Evolutionary conservation across 208 protist species (phyloP).

Genomic region (Acanthamoeba castellanii): DNA sequence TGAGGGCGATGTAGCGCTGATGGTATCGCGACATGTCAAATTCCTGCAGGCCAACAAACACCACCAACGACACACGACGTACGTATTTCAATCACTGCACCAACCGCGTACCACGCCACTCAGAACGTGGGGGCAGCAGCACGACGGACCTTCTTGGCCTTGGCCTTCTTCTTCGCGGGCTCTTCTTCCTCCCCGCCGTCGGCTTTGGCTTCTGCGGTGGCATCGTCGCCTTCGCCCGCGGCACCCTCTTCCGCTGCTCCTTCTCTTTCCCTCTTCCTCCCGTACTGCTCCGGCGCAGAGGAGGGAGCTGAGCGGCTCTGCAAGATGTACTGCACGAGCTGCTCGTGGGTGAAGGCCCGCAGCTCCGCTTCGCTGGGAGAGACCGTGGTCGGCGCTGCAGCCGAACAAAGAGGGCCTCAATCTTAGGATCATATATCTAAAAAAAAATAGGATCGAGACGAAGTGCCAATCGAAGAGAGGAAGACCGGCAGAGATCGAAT

Average conservation of each 20-base stretch:
- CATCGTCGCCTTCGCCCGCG: not conserved
- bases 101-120: too few species aligned
- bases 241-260: not conserved
- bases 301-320: not conserved
- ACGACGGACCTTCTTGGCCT: conserved; percentile 1
- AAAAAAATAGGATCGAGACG: too few species aligned
- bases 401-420: too few species aligned
- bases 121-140: not conserved
- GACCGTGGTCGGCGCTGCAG: too few species aligned
- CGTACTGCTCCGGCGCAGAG: not conserved
- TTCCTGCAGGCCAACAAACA: not conserved
- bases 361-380: not conserved
- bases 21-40: conserved; percentile 62
- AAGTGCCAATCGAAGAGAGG: too few species aligned
- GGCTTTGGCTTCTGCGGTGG: not conserved
- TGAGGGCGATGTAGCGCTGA: conserved; percentile 86
- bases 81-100: not conserved
- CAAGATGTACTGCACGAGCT: conserved; percentile 25
- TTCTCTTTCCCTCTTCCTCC: not conserved
- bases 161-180: not conserved
- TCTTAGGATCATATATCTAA: too few species aligned
- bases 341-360: not conserved
- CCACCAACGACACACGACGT: not conserved
- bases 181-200: not conserved
- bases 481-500: too few species aligned